Evolutionary conservation across 148 eudicot genomes (phyloP), one percentile per base, ranked within the genome.

Genomic region (Linanthus parryae): DNA sequence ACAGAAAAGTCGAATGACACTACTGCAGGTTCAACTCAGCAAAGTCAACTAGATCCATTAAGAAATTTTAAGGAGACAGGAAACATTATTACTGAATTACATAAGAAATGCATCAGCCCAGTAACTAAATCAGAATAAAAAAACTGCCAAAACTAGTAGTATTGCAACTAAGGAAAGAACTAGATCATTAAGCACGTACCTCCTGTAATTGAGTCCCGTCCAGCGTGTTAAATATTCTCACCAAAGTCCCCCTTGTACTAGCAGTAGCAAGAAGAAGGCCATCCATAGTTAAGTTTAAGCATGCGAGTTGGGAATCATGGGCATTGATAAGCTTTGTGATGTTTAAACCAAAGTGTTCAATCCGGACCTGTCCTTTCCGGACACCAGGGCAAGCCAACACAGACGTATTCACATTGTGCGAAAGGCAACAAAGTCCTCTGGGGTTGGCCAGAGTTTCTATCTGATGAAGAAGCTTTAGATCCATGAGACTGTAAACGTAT

Each of bases 251-350:
- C 67, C 74, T 87, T 11, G 82, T 65, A 68, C 99, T 87, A 30
- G 99, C 96, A 47, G 99, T 87, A 10, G 99, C 99, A 71, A 92
- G 99, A 75, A 92, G 74, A 43, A 92, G 77, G 29, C 99, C 99
- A 63, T 92, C 99, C 76, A 73, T 54, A n/a, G 99, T 87, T 76
- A 92, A 71, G 39, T 84, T 70, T 49, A 92, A 59, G 81, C 90
- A 84, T 31, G 96, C 84, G 20, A 92, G 56, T 56, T 74, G 88
- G 66, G 96, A 79, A 48, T 92, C 99, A 68, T 92, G 99, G 43
- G 94, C 94, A 48, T 61, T 80, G 35, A 92, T 87, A 42, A 82
- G 43, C 65, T 83, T 92, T 18, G 85, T 84, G 75, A 84, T 38
- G 68, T 71, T 83, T 24, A 92, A 81, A 30, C 99, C 96, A 64